Base-by-base conservation (phyloP, 805 yeast species). In the Cyberlindnera galapagoensis region DNA sequence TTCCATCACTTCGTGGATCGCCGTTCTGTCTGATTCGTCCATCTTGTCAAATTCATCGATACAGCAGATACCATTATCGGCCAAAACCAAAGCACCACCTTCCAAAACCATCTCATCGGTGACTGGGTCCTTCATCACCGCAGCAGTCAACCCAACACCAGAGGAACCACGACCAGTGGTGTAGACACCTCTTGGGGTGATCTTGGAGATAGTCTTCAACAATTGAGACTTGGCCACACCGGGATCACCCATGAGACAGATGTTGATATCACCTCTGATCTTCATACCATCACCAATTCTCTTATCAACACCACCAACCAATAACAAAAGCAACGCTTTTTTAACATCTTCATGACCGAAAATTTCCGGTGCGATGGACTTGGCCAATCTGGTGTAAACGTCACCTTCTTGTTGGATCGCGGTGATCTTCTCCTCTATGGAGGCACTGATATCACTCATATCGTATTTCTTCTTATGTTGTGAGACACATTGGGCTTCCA, bases 151-250 rank as follows among this genome's bases (percentile, higher is more conserved):
- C 63, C 98, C 98, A 28, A 92, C 98, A 36, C 98, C 98, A 0
- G 98, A 92, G 4, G 97, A 87, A 57, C 98, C 98, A 51, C 94
- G 77, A 63, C 98, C 98, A 1, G 98, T 92, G 7, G 98, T 92
- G 59, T 92, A 92, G 19, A 92, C 94, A 31, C 95, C 94, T 52
- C 97, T 72, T 19, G 98, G 98, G 4, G 97, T 92, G 34, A 92
- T 82, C 49, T 88, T 86, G 38, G 86, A 71, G 44, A 92, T 85
- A 21, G 94, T 81, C 56, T 92, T 92, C 43, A 92, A 67, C 52
- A 92, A 66, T 69, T 92, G 98, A 3, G 97, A 92, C 61, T 92
- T 92, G 52, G 98, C 98, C 34, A 92, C 98, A 68, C 98, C 98
- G 25, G 98, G 98, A 54, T 92, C 98, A 49, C 98, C 98, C 97